These are phyloP conservation scores for Lophium mytilinum DNA, from an alignment of 495 filamentous ascomycete genomes.

Conservation along the genomic window DNA sequence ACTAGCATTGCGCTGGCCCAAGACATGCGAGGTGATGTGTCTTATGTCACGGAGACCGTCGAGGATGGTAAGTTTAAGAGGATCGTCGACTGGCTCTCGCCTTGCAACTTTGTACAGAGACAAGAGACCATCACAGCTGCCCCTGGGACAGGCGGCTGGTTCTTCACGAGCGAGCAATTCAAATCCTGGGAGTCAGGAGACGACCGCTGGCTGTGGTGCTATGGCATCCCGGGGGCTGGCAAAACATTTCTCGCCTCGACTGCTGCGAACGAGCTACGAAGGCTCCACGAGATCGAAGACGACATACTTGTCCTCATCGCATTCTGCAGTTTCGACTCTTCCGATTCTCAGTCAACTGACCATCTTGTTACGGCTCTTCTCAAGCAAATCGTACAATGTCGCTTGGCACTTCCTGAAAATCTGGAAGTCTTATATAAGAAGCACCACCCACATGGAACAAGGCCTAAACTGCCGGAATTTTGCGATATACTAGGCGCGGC, in stretches of 20 bases:
- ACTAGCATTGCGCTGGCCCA: constrained; percentile 5
- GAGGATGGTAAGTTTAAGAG: constrained; percentile 3
- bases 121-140: constrained; percentile 4
- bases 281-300: constrained; percentile 2
- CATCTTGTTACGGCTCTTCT: constrained; percentile 5
- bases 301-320: constrained; percentile 3
- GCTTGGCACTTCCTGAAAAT: not conserved
- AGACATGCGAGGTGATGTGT: constrained; percentile 3
- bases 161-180: constrained; percentile 5
- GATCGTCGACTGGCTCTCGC: constrained; percentile 12
- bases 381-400: constrained; percentile 2
- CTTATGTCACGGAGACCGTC: not conserved
- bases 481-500: constrained; percentile 2
- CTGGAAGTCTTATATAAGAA: not conserved
- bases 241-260: constrained; percentile 9
- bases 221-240: constrained; percentile 9
- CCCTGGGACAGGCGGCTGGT: constrained; percentile 10
- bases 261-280: constrained; percentile 1
- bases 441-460: not conserved
- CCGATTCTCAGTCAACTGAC: constrained; percentile 10
- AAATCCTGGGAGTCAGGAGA: constrained; percentile 2
- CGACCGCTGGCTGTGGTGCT: constrained; percentile 10
- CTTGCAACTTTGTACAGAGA: constrained; percentile 6
- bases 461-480: constrained; percentile 3
- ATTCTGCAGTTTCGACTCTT: constrained; percentile 7